Percentiles rank a stretch among this genome's conserved stretches.
These are phyloP conservation scores for Goniomonas avonlea DNA, from an alignment of 78 protist genomes.

Conservation along the genomic window DNA sequence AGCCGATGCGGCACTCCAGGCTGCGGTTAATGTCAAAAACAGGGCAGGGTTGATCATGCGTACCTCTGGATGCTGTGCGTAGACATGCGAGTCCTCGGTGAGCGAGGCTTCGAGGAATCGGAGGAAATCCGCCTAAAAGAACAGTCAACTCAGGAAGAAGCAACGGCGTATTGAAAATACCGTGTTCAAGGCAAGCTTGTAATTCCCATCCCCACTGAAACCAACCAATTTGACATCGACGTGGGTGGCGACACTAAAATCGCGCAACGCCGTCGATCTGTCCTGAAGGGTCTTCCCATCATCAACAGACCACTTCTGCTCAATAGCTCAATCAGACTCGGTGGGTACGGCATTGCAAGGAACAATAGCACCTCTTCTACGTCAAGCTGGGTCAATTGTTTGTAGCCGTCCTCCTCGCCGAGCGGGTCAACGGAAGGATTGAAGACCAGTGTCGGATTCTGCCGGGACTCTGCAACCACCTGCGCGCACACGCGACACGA, in stretches of 20 bases:
- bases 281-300: constrained; percentile 3
- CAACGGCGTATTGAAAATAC: too few relatives aligned
- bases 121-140: constrained; percentile 3
- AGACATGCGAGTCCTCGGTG: too few relatives aligned
- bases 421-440: constrained; percentile 15
- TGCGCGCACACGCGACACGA: too few relatives aligned
- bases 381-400: background rate
- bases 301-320: constrained; percentile 25
- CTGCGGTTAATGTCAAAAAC: background rate
- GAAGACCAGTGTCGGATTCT: too few relatives aligned
- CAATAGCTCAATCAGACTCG: too few relatives aligned
- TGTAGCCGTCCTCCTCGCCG: constrained; percentile 13
- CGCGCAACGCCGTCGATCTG: constrained; percentile 5
- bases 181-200: background rate
- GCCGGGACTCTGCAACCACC: too few relatives aligned
- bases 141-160: too few relatives aligned
- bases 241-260: background rate
- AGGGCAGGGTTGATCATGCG: too few relatives aligned
- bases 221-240: constrained; percentile 25
- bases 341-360: too few relatives aligned
- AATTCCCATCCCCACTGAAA: constrained; percentile 18
- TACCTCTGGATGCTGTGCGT: constrained; percentile 4
- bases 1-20: background rate
- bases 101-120: constrained; percentile 22
- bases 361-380: too few relatives aligned